Evolutionary conservation across 495 filamentous ascomycete species (phyloP).

Genomic region (Lepidopterella palustris): DNA sequence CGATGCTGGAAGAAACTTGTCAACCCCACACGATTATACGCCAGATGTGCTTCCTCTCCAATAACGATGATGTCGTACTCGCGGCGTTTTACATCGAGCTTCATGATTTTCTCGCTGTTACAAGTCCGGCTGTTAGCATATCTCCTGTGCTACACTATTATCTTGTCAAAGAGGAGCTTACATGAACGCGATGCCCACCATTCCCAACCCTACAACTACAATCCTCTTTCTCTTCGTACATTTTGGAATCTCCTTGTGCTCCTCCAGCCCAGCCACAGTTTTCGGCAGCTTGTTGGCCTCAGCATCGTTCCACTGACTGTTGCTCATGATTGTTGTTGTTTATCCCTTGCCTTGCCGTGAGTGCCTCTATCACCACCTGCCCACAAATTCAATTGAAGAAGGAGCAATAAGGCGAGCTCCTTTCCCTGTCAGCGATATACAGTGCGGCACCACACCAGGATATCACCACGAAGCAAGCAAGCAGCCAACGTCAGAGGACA

Average conservation of each 20-base stretch:
- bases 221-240: slow-evolving; percentile 53
- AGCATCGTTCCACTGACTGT: slow-evolving; percentile 34
- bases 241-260: slow-evolving; percentile 26
- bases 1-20: slow-evolving; percentile 91
- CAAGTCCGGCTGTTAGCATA: neutral
- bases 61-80: slow-evolving; percentile 86
- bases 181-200: slow-evolving; percentile 96
- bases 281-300: slow-evolving; percentile 34
- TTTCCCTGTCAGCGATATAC: no score
- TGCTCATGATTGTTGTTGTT: slow-evolving; percentile 25
- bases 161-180: slow-evolving; percentile 39
- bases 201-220: slow-evolving; percentile 86
- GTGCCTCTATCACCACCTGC: slow-evolving; percentile 2
- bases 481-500: no score
- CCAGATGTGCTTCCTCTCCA: slow-evolving; percentile 85
- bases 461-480: no score
- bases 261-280: slow-evolving; percentile 24
- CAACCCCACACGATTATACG: slow-evolving; percentile 94
- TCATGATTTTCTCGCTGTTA: slow-evolving; percentile 78
- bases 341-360: neutral
- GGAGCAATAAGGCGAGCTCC: neutral
- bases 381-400: neutral
- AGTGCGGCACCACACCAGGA: no score
- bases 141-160: neutral
- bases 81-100: slow-evolving; percentile 67